Evolutionary conservation across 495 filamentous ascomycete genomes (phyloP), one percentile per base, ranked within the genome.

Genomic region (Xylaria scruposa): DNA sequence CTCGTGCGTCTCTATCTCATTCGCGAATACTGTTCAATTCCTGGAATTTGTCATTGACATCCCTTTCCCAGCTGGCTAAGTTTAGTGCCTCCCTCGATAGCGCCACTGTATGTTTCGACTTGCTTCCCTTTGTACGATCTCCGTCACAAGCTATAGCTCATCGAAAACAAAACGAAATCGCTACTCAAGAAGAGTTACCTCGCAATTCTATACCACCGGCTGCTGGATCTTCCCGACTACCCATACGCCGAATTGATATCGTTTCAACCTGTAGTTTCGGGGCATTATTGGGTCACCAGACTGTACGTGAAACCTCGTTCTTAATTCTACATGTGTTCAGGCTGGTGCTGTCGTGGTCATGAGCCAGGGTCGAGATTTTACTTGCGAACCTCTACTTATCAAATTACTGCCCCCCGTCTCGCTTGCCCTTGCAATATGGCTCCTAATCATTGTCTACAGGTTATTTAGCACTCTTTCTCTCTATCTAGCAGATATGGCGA

Each of bases 401-500:
- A 63, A 38, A 24, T 26, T 26, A 1, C 38, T 17, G 15, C 0
- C 3, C 3, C 60, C 12, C n/a, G 9, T 17, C 38, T 13, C 60
- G 10, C 12, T 44, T 42, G 56, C 68, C 60, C 36, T 71, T 76
- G 69, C 64, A 44, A 38, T 3, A 31, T 13, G 29, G 13, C 4
- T 56, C 5, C 49, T 63, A 47, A 63, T 75, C 53, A 54, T 70
- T 40, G 6, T 40, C 21, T 56, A n/a, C 40, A 68, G 42, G 9
- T 46, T 60, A 9, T 29, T 33, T 26, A 51, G 38, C 58, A 26
- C 5, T 46, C 46, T 66, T 74, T 71, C 70, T 38, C 36, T 38
- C 38, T 13, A 15, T 31, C 64, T 49, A 29, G 36, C 74, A 79
- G 87, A 74, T 67, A 97, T 97, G 94, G 88, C 93, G 38, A 97